Base-by-base conservation (phyloP, 129 eudicot genomes). In the Glebionis coronaria region DNA sequence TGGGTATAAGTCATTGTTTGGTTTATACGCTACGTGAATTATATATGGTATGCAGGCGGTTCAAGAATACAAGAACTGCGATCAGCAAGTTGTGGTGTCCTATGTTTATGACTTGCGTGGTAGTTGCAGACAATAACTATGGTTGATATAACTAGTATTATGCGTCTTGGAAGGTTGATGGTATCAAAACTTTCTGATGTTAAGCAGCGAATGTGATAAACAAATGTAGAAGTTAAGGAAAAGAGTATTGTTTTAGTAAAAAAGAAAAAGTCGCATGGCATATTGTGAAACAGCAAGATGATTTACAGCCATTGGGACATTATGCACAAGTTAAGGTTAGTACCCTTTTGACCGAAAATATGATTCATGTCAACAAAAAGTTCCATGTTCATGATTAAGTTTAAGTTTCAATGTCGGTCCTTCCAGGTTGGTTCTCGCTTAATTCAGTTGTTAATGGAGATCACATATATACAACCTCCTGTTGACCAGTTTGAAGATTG, bases 401-500 rank as follows among this genome's bases (percentile, higher is more conserved):
- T 21, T 23, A 35, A 54, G 46, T 42, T 49, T 49, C 16, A 65
- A 35, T 29, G 19, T 55, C 13, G 35, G 46, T 55, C 61, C 19
- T 60, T 53, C 31, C 78, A 90, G 97, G 95, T 92, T 63, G 98
- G 98, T 44, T 76, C 84, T 79, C 94, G 91, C 62, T 76, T 92
- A 79, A 88, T 92, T 66, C 89, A 92, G 82, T 67, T 92, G 68
- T 79, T 92, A 42, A 78, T 78, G 52, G 88, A 92, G 81, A 88
- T 95, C 44, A 96, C 98, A 50, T 88, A 83, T 73, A 92, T 92
- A 78, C 98, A 86, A 65, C 96, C 98, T 71, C 91, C 96, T 47
- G 82, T 75, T 70, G 87, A 82, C 56, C 91, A 92, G 58, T 65
- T 81, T 61, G 95, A 73, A 56, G 98, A 92, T 80, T 79, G 82